phyloP scores from a whole-genome alignment of 257 asterid genomes.

The Capsicum rhomboideum region DNA sequence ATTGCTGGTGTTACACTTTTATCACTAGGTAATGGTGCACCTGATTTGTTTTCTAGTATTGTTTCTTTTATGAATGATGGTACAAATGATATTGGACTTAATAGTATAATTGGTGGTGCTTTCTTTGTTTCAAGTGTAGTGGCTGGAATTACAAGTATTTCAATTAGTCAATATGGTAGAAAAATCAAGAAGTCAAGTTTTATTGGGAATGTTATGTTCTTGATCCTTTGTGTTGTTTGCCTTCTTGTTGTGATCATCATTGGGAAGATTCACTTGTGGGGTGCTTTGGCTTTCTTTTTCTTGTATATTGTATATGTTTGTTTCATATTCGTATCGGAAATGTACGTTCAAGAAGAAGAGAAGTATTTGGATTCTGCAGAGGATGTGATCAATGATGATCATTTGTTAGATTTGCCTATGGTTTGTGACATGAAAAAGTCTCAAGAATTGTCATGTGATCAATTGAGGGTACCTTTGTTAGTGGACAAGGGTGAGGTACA shows the following conservation, averaged over 20 bases:
- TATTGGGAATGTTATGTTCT: conserved; percentile 58
- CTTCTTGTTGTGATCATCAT: conserved; percentile 36
- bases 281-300: conserved; percentile 35
- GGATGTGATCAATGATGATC: background rate
- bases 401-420: background rate
- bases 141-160: conserved; percentile 49
- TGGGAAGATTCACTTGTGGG: conserved; percentile 43
- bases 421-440: background rate
- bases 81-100: conserved; percentile 35
- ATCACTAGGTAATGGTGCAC: conserved; percentile 31
- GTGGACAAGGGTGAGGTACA: background rate
- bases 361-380: background rate
- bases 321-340: conserved; percentile 42
- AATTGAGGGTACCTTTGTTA: conserved; percentile 1
- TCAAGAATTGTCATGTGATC: background rate
- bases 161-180: conserved; percentile 21
- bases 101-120: conserved; percentile 73
- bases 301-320: conserved; percentile 47
- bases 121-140: conserved; percentile 69
- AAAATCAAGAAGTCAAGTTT: conserved; percentile 45
- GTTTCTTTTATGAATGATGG: conserved; percentile 18
- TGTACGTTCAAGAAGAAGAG: background rate
- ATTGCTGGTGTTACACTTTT: conserved; percentile 28
- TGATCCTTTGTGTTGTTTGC: conserved; percentile 40
- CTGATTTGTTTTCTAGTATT: conserved; percentile 17